Conservation (phyloP, 257 asterid genomes). For the Linaria vulgaris region DNA sequence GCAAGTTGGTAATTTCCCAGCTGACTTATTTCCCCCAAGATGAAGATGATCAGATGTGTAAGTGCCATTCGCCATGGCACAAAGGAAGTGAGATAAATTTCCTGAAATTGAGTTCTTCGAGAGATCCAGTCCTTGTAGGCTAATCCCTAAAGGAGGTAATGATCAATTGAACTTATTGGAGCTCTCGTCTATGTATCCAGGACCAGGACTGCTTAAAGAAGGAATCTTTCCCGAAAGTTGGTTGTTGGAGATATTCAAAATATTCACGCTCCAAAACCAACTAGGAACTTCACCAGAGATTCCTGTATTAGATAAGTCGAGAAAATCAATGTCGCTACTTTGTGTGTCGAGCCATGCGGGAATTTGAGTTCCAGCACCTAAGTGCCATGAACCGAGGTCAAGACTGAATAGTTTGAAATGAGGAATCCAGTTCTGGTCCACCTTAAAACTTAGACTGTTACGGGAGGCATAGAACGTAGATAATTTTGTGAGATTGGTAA, state of each 20-base stretch:
- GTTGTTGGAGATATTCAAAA: constrained; percentile 32
- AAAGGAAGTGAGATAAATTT: constrained; percentile 8
- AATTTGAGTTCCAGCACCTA: constrained; percentile 22
- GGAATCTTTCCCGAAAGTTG: constrained; percentile 34
- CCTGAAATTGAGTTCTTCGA: constrained; percentile 31
- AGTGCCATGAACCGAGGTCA: constrained; percentile 22
- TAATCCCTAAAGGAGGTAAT: constrained; percentile 27
- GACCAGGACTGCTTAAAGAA: background rate
- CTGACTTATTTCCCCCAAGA: background rate
- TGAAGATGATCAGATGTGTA: background rate
- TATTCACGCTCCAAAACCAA: constrained; percentile 29
- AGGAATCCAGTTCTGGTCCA: constrained; percentile 33
- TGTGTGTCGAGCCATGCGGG: constrained; percentile 36
- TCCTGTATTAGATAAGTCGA: constrained; percentile 34
- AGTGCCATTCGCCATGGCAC: background rate
- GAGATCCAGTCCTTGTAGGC: constrained; percentile 21
- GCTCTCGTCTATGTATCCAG: constrained; percentile 13
- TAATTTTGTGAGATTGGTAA: constrained; percentile 34
- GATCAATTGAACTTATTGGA: constrained; percentile 35
- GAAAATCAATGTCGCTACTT: accelerated
- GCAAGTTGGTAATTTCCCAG: background rate
- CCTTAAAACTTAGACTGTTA: constrained; percentile 28
- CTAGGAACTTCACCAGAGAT: constrained; percentile 25
- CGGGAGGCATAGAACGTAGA: background rate
- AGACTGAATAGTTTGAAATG: background rate